Evolutionary conservation across 2,329 filamentous ascomycete genomes (phyloP), one percentile per base, ranked within the genome.

Genomic region (Sclerotinia subarctica): DNA sequence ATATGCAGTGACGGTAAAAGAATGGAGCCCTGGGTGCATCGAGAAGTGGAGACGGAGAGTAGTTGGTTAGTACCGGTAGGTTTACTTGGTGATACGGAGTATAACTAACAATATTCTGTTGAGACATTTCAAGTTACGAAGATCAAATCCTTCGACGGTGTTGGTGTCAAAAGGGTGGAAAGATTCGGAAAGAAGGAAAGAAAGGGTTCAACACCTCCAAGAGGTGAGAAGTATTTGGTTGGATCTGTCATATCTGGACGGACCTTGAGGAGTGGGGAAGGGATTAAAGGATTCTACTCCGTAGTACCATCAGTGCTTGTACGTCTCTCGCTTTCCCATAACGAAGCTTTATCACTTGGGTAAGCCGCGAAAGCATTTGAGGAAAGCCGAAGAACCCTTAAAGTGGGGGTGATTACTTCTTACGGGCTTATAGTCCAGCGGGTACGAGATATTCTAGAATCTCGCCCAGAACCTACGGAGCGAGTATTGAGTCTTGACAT

Each of bases 371-470:
- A 26, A 17, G 21, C 44, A 5, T 17, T 60, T 60, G 13, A 49
- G 58, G 58, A 49, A 60, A 60, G 35, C 58, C 58, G 58, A 60
- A 29, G 47, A 46, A 49, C n/a, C 24, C 5, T n/a, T 47, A 44
- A 60, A 47, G 57, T 60, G 57, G 57, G 6, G 42, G 29, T n/a
- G 19, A 17, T 13, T 35, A 35, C 35, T 7, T 35, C 35, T 8
- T 35, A 35, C 35, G 35, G 29, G n/a, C 52, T n/a, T 54, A 54
- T 19, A 35, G 17, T 29, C 19, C 13, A 44, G 62, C 29, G 47
- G 62, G 32, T 44, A 64, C 49, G 62, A 64, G 49, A 44, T 56
- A 64, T 56, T 56, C 62, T 64, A 64, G 62, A 64, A 64, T 54
- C 52, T 15, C 35, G 13, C 52, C 52, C 21, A 53, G n/a, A 56